Conservation (phyloP, 2,329 filamentous ascomycete species). For the Madurella fahalii region DNA sequence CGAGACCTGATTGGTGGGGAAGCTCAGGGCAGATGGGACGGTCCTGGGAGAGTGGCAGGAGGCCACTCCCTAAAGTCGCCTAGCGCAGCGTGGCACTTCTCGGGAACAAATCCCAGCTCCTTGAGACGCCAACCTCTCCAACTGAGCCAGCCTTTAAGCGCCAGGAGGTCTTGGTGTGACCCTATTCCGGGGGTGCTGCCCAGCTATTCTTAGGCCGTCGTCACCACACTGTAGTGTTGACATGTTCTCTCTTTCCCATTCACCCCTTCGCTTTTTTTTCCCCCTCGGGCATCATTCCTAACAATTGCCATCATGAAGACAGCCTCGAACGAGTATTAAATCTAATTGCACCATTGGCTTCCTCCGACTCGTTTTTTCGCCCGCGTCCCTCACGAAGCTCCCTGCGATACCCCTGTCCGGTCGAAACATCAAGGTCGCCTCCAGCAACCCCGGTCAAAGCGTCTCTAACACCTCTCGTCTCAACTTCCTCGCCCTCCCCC, state of each 20-base stretch:
- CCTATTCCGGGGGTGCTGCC: not conserved
- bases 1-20: conserved; percentile 13
- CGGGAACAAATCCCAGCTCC: conserved; percentile 12
- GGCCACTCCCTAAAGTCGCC: conserved; percentile 13
- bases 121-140: conserved; percentile 5
- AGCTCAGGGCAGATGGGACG: not conserved
- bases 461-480: conserved; percentile 44
- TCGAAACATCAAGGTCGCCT: conserved; percentile 37
- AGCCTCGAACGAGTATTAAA: too few relatives aligned
- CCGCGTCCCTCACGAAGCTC: not conserved
- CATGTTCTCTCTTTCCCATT: not conserved
- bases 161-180: conserved; percentile 17
- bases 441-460: conserved; percentile 36
- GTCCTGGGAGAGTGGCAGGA: too few relatives aligned
- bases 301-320: too few relatives aligned
- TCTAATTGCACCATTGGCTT: too few relatives aligned
- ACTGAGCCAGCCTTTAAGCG: conserved; percentile 21
- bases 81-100: conserved; percentile 15
- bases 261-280: not conserved
- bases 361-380: too few relatives aligned
- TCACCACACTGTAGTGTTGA: not conserved
- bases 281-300: too few relatives aligned
- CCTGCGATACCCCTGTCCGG: conserved; percentile 30
- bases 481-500: conserved; percentile 33
- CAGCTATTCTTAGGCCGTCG: conserved; percentile 12